These are phyloP conservation scores for Stephania yunnanensis DNA, from an alignment of 164 flowering plant species.

Conservation along the genomic window DNA sequence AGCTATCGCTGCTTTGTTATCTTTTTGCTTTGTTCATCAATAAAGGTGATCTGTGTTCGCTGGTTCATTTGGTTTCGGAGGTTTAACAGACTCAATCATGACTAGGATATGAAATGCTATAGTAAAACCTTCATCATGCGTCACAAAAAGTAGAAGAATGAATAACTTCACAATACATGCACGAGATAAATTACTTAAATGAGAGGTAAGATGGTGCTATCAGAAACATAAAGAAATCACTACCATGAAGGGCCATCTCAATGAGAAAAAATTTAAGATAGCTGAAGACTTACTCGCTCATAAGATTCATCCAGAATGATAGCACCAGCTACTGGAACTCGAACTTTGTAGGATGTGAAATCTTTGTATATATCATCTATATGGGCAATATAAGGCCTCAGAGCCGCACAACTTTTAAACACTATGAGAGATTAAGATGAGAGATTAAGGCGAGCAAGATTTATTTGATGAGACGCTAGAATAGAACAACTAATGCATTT, in stretches of 20 bases:
- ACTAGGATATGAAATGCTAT: not conserved
- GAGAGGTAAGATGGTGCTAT: not conserved
- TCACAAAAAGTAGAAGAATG: not conserved
- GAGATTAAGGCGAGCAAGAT: constrained; percentile 39
- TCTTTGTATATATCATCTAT: constrained; percentile 95
- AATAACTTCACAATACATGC: not conserved
- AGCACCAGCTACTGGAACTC: constrained; percentile 94
- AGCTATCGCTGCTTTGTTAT: no score
- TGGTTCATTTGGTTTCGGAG: no score
- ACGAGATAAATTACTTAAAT: not conserved
- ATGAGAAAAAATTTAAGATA: not conserved
- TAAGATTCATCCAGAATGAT: constrained; percentile 87
- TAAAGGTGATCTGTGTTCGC: no score
- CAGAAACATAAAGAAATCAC: not conserved
- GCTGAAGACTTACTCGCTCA: constrained; percentile 58
- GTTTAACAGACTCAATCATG: no score
- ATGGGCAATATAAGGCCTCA: constrained; percentile 86
- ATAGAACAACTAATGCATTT: not conserved
- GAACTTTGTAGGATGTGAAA: constrained; percentile 92
- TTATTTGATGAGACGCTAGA: not conserved
- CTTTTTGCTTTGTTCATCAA: no score
- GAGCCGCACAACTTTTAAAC: constrained; percentile 83
- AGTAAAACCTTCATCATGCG: not conserved
- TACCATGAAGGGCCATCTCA: not conserved
- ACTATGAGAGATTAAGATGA: constrained; percentile 56